Evolutionary conservation across 345 rosid genomes (phyloP).

Genomic region (Clausena lansium): DNA sequence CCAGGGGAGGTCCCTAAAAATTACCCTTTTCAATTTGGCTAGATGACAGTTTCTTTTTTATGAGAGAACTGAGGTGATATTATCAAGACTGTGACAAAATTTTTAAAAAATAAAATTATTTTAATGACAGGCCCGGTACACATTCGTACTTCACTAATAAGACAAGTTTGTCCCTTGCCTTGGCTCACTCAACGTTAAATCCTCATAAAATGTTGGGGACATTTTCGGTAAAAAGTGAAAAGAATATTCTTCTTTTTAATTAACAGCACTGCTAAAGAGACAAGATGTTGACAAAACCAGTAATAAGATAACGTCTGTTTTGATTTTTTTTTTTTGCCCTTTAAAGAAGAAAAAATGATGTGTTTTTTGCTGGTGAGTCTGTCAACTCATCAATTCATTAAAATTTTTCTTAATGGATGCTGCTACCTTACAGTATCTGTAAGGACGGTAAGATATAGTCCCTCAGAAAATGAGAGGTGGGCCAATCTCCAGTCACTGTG

Average conservation of each 20-base stretch:
- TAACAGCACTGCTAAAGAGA: too few relatives aligned
- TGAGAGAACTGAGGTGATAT: neutral
- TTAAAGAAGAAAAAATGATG: too few relatives aligned
- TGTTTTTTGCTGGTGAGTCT: too few relatives aligned
- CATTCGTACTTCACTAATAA: neutral
- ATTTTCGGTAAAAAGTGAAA: neutral
- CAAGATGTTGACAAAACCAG: fast-evolving
- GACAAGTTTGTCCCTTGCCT: neutral
- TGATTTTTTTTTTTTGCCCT: too few relatives aligned
- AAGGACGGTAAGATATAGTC: too few relatives aligned
- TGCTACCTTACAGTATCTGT: too few relatives aligned
- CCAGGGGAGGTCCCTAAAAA: too few relatives aligned
- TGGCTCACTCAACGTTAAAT: neutral
- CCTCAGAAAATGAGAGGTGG: too few relatives aligned
- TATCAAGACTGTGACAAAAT: neutral
- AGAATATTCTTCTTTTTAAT: neutral
- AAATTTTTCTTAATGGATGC: too few relatives aligned
- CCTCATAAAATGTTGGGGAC: neutral
- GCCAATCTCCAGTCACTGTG: too few relatives aligned
- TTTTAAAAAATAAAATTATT: neutral
- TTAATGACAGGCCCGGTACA: neutral
- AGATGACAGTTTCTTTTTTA: neutral
- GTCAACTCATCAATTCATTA: too few relatives aligned
- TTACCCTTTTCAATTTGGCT: neutral
- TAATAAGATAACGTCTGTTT: too few relatives aligned